Base-by-base conservation (phyloP, 2,329 filamentous ascomycete genomes). In the Madurella mycetomatis region DNA sequence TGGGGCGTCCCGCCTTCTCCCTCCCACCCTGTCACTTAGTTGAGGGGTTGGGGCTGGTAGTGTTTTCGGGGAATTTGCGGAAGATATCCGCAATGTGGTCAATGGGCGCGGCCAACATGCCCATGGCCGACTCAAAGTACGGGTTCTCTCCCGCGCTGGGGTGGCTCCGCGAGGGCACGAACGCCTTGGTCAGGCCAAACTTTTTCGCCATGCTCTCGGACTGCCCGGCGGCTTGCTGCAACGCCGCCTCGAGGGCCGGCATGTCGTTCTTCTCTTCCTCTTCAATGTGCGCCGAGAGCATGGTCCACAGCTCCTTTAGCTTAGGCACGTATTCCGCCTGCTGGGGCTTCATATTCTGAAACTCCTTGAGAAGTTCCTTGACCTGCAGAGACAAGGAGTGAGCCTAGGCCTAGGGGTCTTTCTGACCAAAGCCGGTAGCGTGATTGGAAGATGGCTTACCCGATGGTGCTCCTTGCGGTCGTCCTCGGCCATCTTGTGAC, bases 121-220 rank as follows among this genome's bases (percentile, higher is more conserved):
- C 52, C 41, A 49, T 17, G 7, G 45, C 46, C 30, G 51, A 54
- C 41, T 54, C 52, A 7, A 54, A 46, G 18, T 50, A 54, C 4
- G 47, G 52, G 19, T 49, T 52, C 41, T 54, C 42, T 32, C 47
- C 52, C 18, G 42, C 52, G 41, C 52, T 54, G 17, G 52, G 52
- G 42, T 46, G 47, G 47, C 47, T 54, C 19, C 47, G 52, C 25
- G 52, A 50, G 31, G 47, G 52, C 18, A 54, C 52, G 2, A 54
- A 18, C 7, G 47, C 47, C 52, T 45, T 54, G 47, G 41, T 41
- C 7, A 49, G 17, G 25, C 41, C 47, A 30, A 54, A 49, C 52
- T 37, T 54, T 16, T 54, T 54, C 31, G 52, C 52, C 46, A 54
- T 49, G 12, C 15, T 44, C 19, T 56, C 48, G 5, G 46, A 52